These are phyloP conservation scores for Aspergillus sp. DNA, from an alignment of 2,329 filamentous ascomycete genomes.

Conservation along the genomic window DNA sequence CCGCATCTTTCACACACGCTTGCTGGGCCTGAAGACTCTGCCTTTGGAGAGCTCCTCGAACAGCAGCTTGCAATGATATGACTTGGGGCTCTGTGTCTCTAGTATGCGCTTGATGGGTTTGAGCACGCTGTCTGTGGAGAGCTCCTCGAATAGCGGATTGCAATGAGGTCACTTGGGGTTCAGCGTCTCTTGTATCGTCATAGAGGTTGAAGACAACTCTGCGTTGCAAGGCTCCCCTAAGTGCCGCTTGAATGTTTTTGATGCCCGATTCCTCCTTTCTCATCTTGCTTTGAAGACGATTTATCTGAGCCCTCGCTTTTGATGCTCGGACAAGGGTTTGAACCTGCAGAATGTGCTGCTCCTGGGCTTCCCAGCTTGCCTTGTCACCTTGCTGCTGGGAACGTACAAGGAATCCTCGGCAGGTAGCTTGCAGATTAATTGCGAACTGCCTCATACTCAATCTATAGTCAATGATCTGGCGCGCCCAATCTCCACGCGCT, in stretches of 20 bases:
- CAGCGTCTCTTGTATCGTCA: conserved; percentile 57
- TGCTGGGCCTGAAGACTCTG: too few relatives aligned
- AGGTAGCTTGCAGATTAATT: conserved; percentile 70
- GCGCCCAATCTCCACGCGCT: conserved; percentile 80
- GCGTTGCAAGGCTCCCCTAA: conserved; percentile 45
- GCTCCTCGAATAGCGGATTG: conserved; percentile 59
- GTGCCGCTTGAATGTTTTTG: conserved; percentile 52
- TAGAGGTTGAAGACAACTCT: conserved; percentile 48
- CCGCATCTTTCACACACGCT: conserved; percentile 41
- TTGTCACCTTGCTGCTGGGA: conserved; percentile 57
- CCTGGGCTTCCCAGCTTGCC: conserved; percentile 68
- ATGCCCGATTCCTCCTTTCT: conserved; percentile 40
- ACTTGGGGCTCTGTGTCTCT: conserved; percentile 57
- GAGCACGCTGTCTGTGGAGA: conserved; percentile 13
- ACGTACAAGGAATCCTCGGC: conserved; percentile 71
- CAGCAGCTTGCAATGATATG: conserved; percentile 48
- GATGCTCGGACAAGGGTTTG: conserved; percentile 72
- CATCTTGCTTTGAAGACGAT: conserved; percentile 35
- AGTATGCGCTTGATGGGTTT: conserved; percentile 18
- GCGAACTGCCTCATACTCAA: conserved; percentile 80
- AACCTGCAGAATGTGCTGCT: conserved; percentile 68
- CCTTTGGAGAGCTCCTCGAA: conserved; percentile 51
- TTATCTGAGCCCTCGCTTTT: conserved; percentile 38
- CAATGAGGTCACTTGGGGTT: conserved; percentile 55
- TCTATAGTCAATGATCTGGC: conserved; percentile 78